phyloP scores from a whole-genome alignment of 805 yeast species.

The Candida qinlingensis region DNA sequence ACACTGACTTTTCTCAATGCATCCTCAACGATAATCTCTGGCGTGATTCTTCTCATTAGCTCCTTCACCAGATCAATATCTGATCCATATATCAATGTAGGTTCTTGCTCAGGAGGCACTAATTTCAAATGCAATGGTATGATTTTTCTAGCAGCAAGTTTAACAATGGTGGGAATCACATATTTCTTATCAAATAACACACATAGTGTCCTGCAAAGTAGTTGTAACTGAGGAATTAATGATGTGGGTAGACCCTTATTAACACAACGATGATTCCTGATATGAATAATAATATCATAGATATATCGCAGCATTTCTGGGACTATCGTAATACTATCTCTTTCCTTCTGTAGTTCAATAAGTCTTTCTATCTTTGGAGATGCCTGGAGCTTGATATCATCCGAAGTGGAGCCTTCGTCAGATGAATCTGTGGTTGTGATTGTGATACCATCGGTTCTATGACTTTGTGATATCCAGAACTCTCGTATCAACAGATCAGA shows the following conservation, averaged over 20 bases:
- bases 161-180: conserved; percentile 50
- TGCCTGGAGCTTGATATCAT: background rate
- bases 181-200: conserved; percentile 34
- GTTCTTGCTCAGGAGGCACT: conserved; percentile 39
- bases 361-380: background rate
- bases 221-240: conserved; percentile 37
- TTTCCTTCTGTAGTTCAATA: background rate
- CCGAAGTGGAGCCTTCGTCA: conserved; percentile 1
- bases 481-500: conserved; percentile 5
- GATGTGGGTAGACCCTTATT: conserved; percentile 46
- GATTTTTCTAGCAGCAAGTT: conserved; percentile 41
- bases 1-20: conserved; percentile 45
- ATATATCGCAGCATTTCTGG: conserved; percentile 50
- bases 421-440: background rate
- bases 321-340: conserved; percentile 25
- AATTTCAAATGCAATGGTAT: conserved; percentile 43
- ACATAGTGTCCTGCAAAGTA: conserved; percentile 35
- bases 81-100: conserved; percentile 52
- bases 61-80: conserved; percentile 37
- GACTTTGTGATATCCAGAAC: conserved; percentile 3
- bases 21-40: conserved; percentile 45
- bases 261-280: conserved; percentile 52
- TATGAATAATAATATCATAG: conserved; percentile 48
- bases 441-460: background rate
- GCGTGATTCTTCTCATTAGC: conserved; percentile 38